Evolutionary conservation across 2,329 filamentous ascomycete genomes (phyloP), one percentile per base, ranked within the genome.

Genomic region (Aspergillus fructus): DNA sequence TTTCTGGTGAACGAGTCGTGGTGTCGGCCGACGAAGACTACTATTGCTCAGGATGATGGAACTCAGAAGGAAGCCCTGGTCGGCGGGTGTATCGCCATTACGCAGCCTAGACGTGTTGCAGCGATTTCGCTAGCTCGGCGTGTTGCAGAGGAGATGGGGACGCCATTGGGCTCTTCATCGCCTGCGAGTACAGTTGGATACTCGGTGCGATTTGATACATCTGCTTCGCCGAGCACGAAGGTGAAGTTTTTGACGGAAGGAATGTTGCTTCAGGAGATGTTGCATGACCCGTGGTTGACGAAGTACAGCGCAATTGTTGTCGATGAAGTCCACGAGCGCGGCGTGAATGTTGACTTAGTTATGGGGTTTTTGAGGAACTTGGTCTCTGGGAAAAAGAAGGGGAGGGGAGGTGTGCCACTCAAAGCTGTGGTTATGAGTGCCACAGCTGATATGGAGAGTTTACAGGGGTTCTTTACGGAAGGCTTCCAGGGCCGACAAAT

Each of bases 391-490:
- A 72, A 73, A 34, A 83, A 84, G 39, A 79, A 83, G 45, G 86
- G 86, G 6, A 85, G 89, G 4, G 86, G 88, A 7, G 89, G 89
- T 5, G 78, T 89, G 30, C 87, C 89, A 1, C 78, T 99, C 55
- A 97, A 96, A 72, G 86, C 97, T 3, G 85, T 96, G 34, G 85
- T 97, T 69, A 99, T 99, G 94, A 97, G 93, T 81, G 94, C 94
- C 49, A 99, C 94, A 6, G 91, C 92, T 39, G 91, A 97, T 72
- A 87, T 96, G 57, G 88, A 93, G 59, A 85, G 83, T 55, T 85
- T 97, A 33, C 81, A 85, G 43, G 78, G 79, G 0, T 97, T 96
- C 72, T 97, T 97, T 62, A 75, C 69, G 30, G 71, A 74, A 23
- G 75, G 71, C 15, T 66, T 68, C 15, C 51, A 63, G 30, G 23